Evolutionary conservation across 768 basidiomycete species (phyloP).

Genomic region (Amanita molliuscula): DNA sequence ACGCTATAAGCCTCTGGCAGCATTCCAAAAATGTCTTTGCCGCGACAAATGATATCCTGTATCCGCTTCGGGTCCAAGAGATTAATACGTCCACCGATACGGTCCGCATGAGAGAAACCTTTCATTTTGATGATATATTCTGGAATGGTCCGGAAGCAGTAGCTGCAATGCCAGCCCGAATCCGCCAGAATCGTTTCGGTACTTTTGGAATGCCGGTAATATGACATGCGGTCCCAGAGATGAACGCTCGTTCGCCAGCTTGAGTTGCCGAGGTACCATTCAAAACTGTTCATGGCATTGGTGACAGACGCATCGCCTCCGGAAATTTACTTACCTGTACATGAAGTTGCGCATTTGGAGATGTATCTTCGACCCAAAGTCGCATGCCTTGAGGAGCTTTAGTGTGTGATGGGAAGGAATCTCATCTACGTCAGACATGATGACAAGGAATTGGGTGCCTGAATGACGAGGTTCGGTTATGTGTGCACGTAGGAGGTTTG

Average conservation of each 20-base stretch:
- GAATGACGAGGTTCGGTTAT: conserved; percentile 18
- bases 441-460: conserved; percentile 30
- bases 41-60: conserved; percentile 47
- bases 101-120: conserved; percentile 54
- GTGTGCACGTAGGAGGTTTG: conserved; percentile 28
- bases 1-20: conserved; percentile 52
- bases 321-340: conserved; percentile 33
- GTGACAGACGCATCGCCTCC: not conserved
- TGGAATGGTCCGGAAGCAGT: conserved; percentile 49
- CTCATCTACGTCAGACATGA: conserved; percentile 59
- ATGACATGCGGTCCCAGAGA: conserved; percentile 29
- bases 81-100: conserved; percentile 36
- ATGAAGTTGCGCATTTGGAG: conserved; percentile 51
- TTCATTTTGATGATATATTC: conserved; percentile 53
- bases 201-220: conserved; percentile 40
- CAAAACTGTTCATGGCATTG: conserved; percentile 24
- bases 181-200: conserved; percentile 42
- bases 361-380: conserved; percentile 42
- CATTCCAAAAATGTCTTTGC: conserved; percentile 57
- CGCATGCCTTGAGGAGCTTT: conserved; percentile 39
- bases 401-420: conserved; percentile 44
- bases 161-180: conserved; percentile 63
- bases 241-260: conserved; percentile 51
- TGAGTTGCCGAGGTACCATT: conserved; percentile 44
- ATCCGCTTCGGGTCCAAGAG: conserved; percentile 41